Percentiles rank a stretch among this genome's conserved stretches.
Evolutionary conservation across 2,329 filamentous ascomycete species (phyloP).

Genomic region (Phoma sp.): DNA sequence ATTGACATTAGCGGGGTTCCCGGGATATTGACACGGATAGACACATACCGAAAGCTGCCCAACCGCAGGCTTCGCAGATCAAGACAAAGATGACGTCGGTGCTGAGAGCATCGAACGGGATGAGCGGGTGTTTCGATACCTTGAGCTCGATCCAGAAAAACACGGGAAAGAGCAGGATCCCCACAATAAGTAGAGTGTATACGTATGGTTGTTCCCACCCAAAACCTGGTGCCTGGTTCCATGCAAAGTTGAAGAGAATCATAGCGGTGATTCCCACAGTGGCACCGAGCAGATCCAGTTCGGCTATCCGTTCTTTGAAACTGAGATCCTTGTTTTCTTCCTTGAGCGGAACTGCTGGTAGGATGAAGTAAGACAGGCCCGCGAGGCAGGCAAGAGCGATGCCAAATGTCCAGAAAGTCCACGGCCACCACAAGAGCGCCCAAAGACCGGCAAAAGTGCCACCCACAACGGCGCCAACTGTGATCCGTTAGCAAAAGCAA

Average conservation of each 20-base stretch:
- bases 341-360: slow-evolving; percentile 46
- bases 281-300: slow-evolving; percentile 55
- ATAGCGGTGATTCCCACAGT: slow-evolving; percentile 61
- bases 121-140: slow-evolving; percentile 58
- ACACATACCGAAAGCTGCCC: slow-evolving; percentile 42
- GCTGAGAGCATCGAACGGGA: slow-evolving; percentile 62
- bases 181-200: slow-evolving; percentile 64
- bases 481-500: slow-evolving; percentile 1
- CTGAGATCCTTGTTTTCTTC: slow-evolving; percentile 19
- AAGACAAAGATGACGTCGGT: slow-evolving; percentile 63
- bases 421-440: slow-evolving; percentile 59
- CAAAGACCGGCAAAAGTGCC: slow-evolving; percentile 51
- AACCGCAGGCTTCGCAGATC: slow-evolving; percentile 57
- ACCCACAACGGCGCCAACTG: slow-evolving; percentile 51
- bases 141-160: slow-evolving; percentile 63
- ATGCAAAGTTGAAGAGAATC: slow-evolving; percentile 68
- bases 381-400: slow-evolving; percentile 50
- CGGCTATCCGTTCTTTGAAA: slow-evolving; percentile 32
- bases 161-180: slow-evolving; percentile 58
- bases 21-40: too few relatives aligned
- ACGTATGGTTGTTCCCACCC: slow-evolving; percentile 66
- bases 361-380: slow-evolving; percentile 46
- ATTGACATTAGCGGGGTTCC: background rate
- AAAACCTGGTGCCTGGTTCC: slow-evolving; percentile 68
- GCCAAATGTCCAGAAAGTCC: slow-evolving; percentile 56